phyloP scores from a whole-genome alignment of 1,139 yeast genomes.

The Geotrichum candidum region DNA sequence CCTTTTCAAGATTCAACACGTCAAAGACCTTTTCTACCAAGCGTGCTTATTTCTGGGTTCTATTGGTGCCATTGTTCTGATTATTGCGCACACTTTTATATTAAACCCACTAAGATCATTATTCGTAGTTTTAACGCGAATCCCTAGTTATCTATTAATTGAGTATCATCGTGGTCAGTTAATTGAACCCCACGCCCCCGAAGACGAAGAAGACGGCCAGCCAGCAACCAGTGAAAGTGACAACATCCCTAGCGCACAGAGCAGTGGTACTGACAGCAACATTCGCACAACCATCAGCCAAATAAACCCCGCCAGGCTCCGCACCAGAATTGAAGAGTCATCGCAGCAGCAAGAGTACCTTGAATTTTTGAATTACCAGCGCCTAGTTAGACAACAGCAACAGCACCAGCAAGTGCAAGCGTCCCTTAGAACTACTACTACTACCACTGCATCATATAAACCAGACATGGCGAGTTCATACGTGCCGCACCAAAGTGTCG shows the following conservation, averaged over 20 bases:
- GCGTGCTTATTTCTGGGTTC: constrained; percentile 15
- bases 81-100: constrained; percentile 14
- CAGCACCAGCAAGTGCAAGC: not conserved
- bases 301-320: not conserved
- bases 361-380: not conserved
- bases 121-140: constrained; percentile 3
- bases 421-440: not conserved
- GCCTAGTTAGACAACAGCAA: not conserved
- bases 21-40: constrained; percentile 8
- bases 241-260: not conserved
- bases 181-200: not conserved
- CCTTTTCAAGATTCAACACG: constrained; percentile 2
- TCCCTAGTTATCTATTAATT: constrained; percentile 4
- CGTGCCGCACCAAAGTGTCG: not conserved
- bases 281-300: not conserved
- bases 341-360: not conserved
- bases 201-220: not conserved
- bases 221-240: not conserved
- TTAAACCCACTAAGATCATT: constrained; percentile 14
- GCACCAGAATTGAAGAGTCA: not conserved
- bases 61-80: constrained; percentile 6
- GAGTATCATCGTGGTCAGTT: constrained; percentile 13
- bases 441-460: not conserved
- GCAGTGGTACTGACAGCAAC: not conserved
- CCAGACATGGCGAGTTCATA: not conserved